Conservation (phyloP, 352 stramenopile genomes). For the Phytopythium delawarense region DNA sequence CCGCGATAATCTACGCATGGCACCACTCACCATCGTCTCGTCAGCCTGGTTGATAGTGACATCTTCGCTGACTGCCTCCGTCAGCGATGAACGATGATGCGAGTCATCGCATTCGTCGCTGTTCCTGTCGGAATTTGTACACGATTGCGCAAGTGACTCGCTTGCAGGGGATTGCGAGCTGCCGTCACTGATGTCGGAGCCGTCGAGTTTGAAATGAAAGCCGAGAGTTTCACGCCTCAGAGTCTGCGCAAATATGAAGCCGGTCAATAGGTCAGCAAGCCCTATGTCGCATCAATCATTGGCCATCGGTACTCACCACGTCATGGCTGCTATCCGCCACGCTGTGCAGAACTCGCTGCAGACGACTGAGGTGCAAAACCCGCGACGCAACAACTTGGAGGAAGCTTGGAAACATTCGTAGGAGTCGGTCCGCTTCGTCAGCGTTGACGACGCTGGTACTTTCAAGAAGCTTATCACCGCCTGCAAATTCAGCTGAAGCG, state of each 20-base stretch:
- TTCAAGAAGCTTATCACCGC: constrained; percentile 1
- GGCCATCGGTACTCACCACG: not conserved
- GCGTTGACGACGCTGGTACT: not conserved
- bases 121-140: not conserved
- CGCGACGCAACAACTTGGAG: not conserved
- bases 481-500: not conserved
- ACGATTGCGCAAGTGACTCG: not conserved
- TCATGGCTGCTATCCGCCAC: not conserved
- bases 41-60: not conserved
- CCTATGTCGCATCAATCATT: not conserved
- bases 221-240: not conserved
- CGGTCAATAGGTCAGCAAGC: not conserved
- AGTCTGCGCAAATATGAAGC: not conserved
- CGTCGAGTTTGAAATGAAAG: not conserved
- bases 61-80: not conserved
- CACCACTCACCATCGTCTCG: not conserved
- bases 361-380: constrained; percentile 1
- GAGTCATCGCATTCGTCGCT: not conserved
- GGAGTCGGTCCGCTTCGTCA: not conserved
- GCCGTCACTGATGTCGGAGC: not conserved
- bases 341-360: not conserved
- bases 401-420: constrained; percentile 5
- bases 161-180: not conserved
- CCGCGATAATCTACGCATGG: no score
- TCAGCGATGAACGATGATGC: not conserved